A percentile compares a stretch with the other conserved stretches of the same genome.
These are phyloP conservation scores for Talaromyces sp. DNA, from an alignment of 2,329 filamentous ascomycete species.

Conservation along the genomic window DNA sequence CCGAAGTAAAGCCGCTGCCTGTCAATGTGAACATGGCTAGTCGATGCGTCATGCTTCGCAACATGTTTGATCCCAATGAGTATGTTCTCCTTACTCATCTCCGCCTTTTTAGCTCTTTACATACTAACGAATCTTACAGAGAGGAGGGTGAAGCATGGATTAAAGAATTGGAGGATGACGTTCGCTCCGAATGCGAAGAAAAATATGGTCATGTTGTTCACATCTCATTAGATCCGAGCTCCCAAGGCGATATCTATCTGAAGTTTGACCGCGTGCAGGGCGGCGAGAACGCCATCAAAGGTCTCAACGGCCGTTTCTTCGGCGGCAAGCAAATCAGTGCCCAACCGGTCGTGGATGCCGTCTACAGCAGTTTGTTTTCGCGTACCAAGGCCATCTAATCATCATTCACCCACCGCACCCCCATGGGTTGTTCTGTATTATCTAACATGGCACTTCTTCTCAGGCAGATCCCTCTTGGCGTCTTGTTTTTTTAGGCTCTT, in stretches of 20 bases:
- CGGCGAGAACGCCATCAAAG: constrained; percentile 96
- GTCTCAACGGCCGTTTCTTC: constrained; percentile 95
- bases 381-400: constrained; percentile 76
- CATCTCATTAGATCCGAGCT: constrained; percentile 91
- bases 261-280: constrained; percentile 97
- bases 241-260: constrained; percentile 93
- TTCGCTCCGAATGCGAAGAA: constrained; percentile 86
- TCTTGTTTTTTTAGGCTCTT: constrained; percentile 26
- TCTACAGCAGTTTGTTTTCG: constrained; percentile 96
- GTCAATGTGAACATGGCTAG: constrained; percentile 90
- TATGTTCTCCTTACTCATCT: constrained; percentile 55
- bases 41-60: constrained; percentile 89
- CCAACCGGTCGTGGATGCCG: constrained; percentile 93
- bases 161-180: constrained; percentile 91
- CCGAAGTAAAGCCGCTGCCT: constrained; percentile 74
- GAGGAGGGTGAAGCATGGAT: constrained; percentile 87
- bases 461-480: constrained; percentile 23
- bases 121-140: constrained; percentile 54
- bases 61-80: constrained; percentile 93
- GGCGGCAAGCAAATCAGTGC: constrained; percentile 91
- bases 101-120: neutral
- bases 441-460: constrained; percentile 26
- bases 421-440: constrained; percentile 33
- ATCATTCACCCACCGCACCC: constrained; percentile 16
- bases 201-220: constrained; percentile 98